phyloP scores from a whole-genome alignment of 2,329 filamentous ascomycete species.

The Sporothrix curviconia region DNA sequence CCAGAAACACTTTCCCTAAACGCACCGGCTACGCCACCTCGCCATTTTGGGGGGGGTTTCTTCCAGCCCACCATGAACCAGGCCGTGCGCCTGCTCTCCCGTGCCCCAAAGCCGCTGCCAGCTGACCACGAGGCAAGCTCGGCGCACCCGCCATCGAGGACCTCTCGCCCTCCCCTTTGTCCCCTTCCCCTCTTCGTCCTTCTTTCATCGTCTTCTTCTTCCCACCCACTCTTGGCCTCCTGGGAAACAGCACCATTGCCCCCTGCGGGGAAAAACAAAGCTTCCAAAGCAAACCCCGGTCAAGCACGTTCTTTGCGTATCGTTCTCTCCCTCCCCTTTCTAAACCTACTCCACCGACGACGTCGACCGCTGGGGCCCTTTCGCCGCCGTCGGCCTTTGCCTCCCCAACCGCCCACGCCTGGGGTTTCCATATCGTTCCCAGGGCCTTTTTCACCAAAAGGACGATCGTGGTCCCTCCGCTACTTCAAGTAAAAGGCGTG shows the following conservation, averaged over 20 bases:
- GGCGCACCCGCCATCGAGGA: not conserved
- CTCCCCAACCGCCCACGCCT: constrained; percentile 64
- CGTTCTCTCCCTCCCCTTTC: constrained; percentile 27
- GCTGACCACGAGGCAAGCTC: constrained; percentile 9
- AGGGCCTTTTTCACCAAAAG: constrained; percentile 89
- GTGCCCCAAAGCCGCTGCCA: constrained; percentile 37
- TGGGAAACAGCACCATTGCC: not conserved
- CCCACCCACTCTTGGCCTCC: too few relatives aligned
- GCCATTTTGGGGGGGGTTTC: constrained; percentile 67
- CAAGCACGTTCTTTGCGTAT: constrained; percentile 5
- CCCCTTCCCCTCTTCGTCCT: not conserved
- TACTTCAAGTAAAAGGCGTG: constrained; percentile 99
- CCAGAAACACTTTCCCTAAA: constrained; percentile 90
- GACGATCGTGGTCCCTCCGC: constrained; percentile 68
- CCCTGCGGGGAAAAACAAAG: too few relatives aligned
- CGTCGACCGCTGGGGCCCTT: constrained; percentile 55
- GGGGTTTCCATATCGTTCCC: constrained; percentile 95
- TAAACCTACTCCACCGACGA: constrained; percentile 66
- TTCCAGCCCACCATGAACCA: constrained; percentile 86
- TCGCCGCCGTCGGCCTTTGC: constrained; percentile 68
- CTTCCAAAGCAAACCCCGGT: not conserved
- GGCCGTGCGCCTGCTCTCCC: constrained; percentile 76
- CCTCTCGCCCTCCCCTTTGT: not conserved
- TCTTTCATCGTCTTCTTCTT: not conserved
- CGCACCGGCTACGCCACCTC: constrained; percentile 77